These are phyloP conservation scores for Venturia carpophila DNA, from an alignment of 2,329 filamentous ascomycete genomes.

Conservation along the genomic window DNA sequence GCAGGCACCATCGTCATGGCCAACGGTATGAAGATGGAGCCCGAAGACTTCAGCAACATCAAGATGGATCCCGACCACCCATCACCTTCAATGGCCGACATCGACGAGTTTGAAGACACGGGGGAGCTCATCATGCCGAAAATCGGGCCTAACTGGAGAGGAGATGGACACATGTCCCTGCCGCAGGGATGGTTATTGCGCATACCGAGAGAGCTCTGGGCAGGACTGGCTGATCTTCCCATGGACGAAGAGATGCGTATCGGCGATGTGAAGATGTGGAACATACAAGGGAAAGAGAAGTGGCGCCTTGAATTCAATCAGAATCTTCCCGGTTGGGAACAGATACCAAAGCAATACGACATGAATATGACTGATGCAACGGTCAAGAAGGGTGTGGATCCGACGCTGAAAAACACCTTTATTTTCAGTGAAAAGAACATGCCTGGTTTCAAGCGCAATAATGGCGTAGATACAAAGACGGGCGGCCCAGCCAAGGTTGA, in stretches of 20 bases:
- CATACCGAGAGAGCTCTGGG: constrained; percentile 34
- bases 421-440: constrained; percentile 92
- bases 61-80: constrained; percentile 26
- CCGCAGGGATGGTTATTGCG: constrained; percentile 32
- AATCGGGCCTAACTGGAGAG: constrained; percentile 18
- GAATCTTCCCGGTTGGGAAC: constrained; percentile 5
- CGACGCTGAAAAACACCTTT: constrained; percentile 57
- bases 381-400: constrained; percentile 41
- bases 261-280: constrained; percentile 30
- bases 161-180: constrained; percentile 12
- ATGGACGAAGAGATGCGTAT: constrained; percentile 34
- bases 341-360: constrained; percentile 58
- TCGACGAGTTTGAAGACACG: constrained; percentile 37
- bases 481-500: constrained; percentile 16
- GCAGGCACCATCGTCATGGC: constrained; percentile 22
- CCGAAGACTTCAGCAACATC: constrained; percentile 29
- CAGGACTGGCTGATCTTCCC: constrained; percentile 29
- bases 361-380: constrained; percentile 38
- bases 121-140: constrained; percentile 34
- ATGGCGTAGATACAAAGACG: constrained; percentile 17
- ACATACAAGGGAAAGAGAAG: constrained; percentile 21
- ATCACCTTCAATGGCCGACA: constrained; percentile 29
- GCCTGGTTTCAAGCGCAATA: constrained; percentile 55
- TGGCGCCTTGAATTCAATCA: constrained; percentile 19
- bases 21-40: constrained; percentile 36